phyloP scores from a whole-genome alignment of 1,284 basidiomycete species.

The Naganishia albida region DNA sequence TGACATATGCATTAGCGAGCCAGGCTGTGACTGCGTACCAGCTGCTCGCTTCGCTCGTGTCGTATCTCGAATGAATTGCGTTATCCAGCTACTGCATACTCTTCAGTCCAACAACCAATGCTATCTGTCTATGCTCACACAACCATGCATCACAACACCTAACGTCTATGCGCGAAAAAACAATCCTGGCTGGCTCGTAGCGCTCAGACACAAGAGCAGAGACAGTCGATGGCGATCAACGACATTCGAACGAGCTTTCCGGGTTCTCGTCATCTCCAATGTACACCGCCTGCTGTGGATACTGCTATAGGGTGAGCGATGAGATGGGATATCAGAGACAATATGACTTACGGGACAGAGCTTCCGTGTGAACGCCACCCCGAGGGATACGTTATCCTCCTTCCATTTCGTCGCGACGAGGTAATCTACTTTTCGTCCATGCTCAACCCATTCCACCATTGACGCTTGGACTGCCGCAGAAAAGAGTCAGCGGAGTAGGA shows the following conservation, averaged over 20 bases:
- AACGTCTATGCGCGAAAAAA: too few species aligned
- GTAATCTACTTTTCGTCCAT: conserved; percentile 48
- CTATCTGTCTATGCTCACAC: too few species aligned
- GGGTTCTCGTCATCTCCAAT: not conserved
- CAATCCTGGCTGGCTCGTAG: too few species aligned
- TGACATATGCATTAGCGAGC: too few species aligned
- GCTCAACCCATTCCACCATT: conserved; percentile 56
- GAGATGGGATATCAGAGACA: not conserved
- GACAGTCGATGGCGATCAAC: too few species aligned
- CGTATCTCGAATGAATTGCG: too few species aligned
- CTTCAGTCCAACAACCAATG: too few species aligned
- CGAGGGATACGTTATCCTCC: conserved; percentile 1
- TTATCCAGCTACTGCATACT: too few species aligned
- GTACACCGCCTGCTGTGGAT: conserved; percentile 2
- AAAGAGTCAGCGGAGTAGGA: conserved; percentile 33
- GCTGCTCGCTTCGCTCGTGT: too few species aligned
- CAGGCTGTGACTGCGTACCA: too few species aligned
- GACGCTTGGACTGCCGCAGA: conserved; percentile 44
- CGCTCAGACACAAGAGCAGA: too few species aligned
- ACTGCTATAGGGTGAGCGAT: not conserved
- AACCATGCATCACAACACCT: too few species aligned
- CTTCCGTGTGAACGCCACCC: conserved; percentile 8
- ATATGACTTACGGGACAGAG: conserved; percentile 17
- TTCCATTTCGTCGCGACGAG: conserved; percentile 43
- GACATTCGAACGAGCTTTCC: conserved; percentile 6